Conservation (phyloP, 169 alveolate genomes). For the Plasmodium inui region DNA sequence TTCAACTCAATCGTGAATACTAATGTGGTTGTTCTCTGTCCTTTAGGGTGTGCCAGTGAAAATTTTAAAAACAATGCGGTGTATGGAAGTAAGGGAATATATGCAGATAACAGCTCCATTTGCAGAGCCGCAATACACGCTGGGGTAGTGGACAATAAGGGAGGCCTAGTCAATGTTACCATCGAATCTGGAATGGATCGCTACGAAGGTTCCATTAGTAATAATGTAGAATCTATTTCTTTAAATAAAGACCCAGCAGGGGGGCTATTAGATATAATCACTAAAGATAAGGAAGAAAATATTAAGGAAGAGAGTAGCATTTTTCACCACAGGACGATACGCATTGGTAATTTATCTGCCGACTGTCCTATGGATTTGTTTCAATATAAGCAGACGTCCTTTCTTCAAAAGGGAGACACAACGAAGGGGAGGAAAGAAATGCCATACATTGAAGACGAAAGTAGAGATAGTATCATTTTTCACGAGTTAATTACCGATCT, state of each 20-base stretch:
- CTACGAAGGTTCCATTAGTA: slow-evolving; percentile 88
- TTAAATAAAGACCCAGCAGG: slow-evolving; percentile 80
- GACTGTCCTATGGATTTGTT: slow-evolving; percentile 72
- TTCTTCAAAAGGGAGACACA: slow-evolving; percentile 18
- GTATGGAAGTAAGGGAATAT: slow-evolving; percentile 89
- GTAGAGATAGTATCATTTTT: not conserved
- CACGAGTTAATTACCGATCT: slow-evolving; percentile 74
- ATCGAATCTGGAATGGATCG: slow-evolving; percentile 88
- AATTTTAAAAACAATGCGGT: slow-evolving; percentile 72
- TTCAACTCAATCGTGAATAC: slow-evolving; percentile 82
- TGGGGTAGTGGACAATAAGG: slow-evolving; percentile 87
- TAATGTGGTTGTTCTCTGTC: slow-evolving; percentile 89
- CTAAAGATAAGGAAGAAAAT: slow-evolving; percentile 54
- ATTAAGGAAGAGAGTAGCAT: slow-evolving; percentile 72
- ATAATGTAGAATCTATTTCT: slow-evolving; percentile 88
- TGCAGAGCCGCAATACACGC: slow-evolving; percentile 93
- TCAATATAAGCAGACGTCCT: slow-evolving; percentile 55
- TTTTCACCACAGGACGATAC: slow-evolving; percentile 69
- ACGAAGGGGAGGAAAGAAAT: not conserved
- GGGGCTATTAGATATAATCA: slow-evolving; percentile 80
- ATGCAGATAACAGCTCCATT: slow-evolving; percentile 90
- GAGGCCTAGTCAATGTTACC: slow-evolving; percentile 87
- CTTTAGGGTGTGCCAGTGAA: slow-evolving; percentile 86
- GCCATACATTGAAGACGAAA: slow-evolving; percentile 45
- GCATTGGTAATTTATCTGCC: slow-evolving; percentile 26